These are phyloP conservation scores for Mycogone perniciosa DNA, from an alignment of 2,329 filamentous ascomycete genomes.

Conservation along the genomic window DNA sequence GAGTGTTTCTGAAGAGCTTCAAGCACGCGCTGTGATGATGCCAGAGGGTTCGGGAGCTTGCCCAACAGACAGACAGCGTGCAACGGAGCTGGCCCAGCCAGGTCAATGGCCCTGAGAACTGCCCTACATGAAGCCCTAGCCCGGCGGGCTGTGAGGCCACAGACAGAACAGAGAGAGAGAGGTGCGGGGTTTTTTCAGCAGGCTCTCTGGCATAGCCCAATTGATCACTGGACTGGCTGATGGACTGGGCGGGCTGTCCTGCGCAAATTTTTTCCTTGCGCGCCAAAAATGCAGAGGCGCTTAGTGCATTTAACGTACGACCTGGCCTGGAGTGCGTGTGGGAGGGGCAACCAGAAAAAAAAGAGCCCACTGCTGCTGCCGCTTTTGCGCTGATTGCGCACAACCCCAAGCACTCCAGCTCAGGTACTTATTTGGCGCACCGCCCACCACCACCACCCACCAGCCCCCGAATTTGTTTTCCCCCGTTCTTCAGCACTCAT, in stretches of 20 bases:
- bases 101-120: no score
- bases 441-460: constrained; percentile 26
- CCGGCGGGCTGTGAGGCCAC: not conserved
- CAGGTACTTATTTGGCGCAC: constrained; percentile 32
- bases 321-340: constrained; percentile 7
- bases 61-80: no score
- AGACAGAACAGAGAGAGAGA: not conserved
- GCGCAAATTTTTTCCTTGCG: constrained; percentile 7
- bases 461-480: constrained; percentile 25
- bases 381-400: constrained; percentile 28
- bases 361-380: constrained; percentile 19
- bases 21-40: no score
- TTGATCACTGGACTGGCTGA: not conserved
- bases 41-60: no score
- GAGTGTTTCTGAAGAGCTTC: no score
- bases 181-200: not conserved
- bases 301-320: constrained; percentile 9
- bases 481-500: constrained; percentile 25
- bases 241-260: not conserved
- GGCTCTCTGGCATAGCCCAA: not conserved
- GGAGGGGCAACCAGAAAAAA: constrained; percentile 7
- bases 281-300: constrained; percentile 5
- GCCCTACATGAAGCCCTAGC: not conserved
- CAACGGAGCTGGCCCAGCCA: no score
- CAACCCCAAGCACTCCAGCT: constrained; percentile 16